phyloP scores from a whole-genome alignment of 2,329 filamentous ascomycete species.

The Bipolaris oryzae region DNA sequence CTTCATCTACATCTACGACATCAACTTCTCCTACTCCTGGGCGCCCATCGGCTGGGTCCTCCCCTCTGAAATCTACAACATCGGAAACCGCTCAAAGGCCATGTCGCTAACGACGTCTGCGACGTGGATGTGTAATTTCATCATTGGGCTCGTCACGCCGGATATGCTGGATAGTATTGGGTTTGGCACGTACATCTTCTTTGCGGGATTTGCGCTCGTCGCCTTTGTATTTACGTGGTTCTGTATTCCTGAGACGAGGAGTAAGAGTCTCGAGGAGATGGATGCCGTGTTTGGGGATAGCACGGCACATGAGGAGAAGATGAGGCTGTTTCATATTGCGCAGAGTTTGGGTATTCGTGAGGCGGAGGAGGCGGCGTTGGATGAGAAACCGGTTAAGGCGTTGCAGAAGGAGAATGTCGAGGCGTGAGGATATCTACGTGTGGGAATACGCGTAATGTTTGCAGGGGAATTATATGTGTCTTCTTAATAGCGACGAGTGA shows the following conservation, averaged over 20 bases:
- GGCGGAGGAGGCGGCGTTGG: conserved; percentile 17
- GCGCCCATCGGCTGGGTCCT: conserved; percentile 76
- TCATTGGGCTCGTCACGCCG: conserved; percentile 69
- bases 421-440: neutral
- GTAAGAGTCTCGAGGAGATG: conserved; percentile 77
- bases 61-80: conserved; percentile 74
- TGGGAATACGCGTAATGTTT: neutral
- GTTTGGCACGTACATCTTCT: conserved; percentile 58
- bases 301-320: conserved; percentile 61
- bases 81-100: conserved; percentile 71
- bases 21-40: conserved; percentile 66
- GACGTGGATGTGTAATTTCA: conserved; percentile 83
- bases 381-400: conserved; percentile 17
- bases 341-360: conserved; percentile 25
- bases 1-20: conserved; percentile 67
- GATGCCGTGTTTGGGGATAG: conserved; percentile 86
- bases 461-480: no score
- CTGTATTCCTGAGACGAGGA: conserved; percentile 74
- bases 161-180: conserved; percentile 71
- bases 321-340: conserved; percentile 26
- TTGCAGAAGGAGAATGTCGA: conserved; percentile 1
- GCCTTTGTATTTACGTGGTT: conserved; percentile 57
- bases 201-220: conserved; percentile 56
- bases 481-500: no score
- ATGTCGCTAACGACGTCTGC: conserved; percentile 70